Percentiles rank a stretch among this genome's conserved stretches.
phyloP scores from a whole-genome alignment of 208 protist genomes.

The Acanthamoeba royreba region DNA sequence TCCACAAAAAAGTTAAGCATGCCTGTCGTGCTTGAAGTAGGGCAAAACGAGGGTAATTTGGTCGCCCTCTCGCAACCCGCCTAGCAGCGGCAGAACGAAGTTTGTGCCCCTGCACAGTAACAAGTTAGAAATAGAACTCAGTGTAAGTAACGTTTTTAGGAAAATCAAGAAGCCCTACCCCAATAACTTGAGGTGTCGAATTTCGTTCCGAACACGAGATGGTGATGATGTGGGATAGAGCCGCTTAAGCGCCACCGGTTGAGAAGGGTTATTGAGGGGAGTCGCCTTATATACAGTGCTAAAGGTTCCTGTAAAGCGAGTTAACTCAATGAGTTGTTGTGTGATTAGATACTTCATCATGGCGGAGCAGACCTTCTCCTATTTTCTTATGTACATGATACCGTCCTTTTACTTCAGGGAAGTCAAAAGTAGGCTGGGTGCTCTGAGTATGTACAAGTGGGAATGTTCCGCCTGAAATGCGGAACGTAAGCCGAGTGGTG shows the following conservation, averaged over 20 bases:
- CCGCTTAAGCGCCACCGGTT: constrained; percentile 60
- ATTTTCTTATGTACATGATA: constrained; percentile 66
- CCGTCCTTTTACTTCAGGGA: constrained; percentile 53
- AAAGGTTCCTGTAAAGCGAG: constrained; percentile 67
- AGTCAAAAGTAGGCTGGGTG: constrained; percentile 37
- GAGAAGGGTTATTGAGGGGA: constrained; percentile 36
- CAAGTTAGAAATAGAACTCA: neutral
- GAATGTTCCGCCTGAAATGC: neutral
- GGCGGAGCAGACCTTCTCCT: constrained; percentile 48
- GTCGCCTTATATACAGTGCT: constrained; percentile 69
- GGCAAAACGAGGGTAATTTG: constrained; percentile 65
- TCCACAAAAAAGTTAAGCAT: too few relatives aligned
- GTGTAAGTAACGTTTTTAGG: neutral
- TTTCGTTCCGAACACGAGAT: constrained; percentile 66
- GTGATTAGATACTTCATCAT: too few relatives aligned
- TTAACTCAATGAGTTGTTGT: too few relatives aligned
- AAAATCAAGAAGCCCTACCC: neutral
- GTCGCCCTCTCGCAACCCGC: constrained; percentile 52
- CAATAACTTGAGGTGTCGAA: constrained; percentile 48
- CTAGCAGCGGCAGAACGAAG: constrained; percentile 50
- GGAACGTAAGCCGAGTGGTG: too few relatives aligned
- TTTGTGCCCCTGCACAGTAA: constrained; percentile 18
- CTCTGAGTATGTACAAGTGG: neutral
- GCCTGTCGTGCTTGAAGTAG: constrained; percentile 60
- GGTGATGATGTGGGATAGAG: constrained; percentile 60